Base-by-base conservation (phyloP, 2,329 filamentous ascomycete species). In the Sporothrix curviconia region DNA sequence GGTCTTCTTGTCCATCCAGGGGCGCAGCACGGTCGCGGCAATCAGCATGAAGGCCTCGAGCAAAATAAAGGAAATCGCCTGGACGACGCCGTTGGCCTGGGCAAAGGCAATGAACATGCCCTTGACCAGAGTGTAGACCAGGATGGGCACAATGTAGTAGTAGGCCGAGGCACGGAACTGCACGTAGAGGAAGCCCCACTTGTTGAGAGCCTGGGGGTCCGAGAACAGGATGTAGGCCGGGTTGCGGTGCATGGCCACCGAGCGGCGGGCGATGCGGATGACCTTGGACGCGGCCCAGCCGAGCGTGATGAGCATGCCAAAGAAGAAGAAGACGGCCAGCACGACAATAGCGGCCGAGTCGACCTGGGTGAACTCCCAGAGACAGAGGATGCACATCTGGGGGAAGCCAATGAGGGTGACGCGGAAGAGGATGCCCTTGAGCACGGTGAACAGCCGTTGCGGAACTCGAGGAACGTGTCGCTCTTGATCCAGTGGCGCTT, bases 1-100 rank as follows among this genome's bases (percentile, higher is more conserved):
- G 60, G 89, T 94, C 76, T 89, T 91, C 82, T 92, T 94, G 78
- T 95, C 90, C 90, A 95, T 95, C 83, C 88, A 95, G n/a, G 90
- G 90, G 55, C 87, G 83, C 66, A 94, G 74, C 50, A 92, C 83
- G 65, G 84, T 86, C 55, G 89, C 83, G 42, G 75, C 80, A 65
- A 94, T 84, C 59, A 95, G 78, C 62, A 86, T 83, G 50, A 73
- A 80, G 4, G 84, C 83, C 71, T 95, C 90, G 60, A 94, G 83
- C 60, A 95, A 75, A 51, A 95, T 76, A 52, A 94, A 76, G 11
- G 85, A 87, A 60, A 95, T 79, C 7, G 89, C 87, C 70, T 94
- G 89, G 24, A 84, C 82, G 4, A 79, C 80, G 34, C 84, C 82
- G 55, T 76, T 82, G 19, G 73, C 71, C 69, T 95, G 90, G 22